These are phyloP conservation scores for Podospora tetraspora DNA, from an alignment of 495 filamentous ascomycete genomes.

Conservation along the genomic window DNA sequence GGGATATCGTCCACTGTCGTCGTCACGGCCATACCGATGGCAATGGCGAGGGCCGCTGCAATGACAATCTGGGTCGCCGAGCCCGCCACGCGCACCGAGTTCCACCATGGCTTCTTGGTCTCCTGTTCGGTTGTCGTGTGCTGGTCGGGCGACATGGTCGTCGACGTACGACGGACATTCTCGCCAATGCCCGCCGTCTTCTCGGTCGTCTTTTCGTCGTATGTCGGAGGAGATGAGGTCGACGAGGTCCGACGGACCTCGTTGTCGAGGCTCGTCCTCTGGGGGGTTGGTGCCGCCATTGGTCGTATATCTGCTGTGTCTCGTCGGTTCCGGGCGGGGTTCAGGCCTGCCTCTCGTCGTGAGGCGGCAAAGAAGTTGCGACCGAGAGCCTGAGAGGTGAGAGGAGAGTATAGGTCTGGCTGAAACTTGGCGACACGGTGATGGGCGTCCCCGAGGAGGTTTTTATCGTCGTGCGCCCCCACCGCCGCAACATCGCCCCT, in stretches of 20 bases:
- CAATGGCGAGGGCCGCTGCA: slow-evolving; percentile 26
- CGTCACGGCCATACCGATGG: slow-evolving; percentile 26
- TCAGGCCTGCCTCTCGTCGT: not conserved
- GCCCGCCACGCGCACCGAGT: slow-evolving; percentile 10
- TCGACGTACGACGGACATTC: not conserved
- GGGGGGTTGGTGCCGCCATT: not conserved
- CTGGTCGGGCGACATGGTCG: not conserved
- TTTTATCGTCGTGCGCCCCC: not conserved
- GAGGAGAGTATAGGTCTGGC: not conserved
- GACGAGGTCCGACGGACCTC: not conserved
- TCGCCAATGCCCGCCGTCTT: not conserved
- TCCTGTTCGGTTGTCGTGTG: not conserved
- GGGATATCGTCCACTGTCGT: slow-evolving; percentile 23
- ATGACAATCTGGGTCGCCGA: slow-evolving; percentile 26
- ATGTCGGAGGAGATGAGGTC: not conserved
- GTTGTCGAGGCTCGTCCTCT: not conserved
- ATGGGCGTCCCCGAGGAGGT: not conserved
- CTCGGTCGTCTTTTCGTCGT: not conserved
- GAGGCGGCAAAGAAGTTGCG: not conserved
- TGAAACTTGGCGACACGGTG: no score
- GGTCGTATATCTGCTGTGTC: not conserved
- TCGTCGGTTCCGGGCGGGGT: not conserved
- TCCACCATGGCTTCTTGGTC: slow-evolving; percentile 16
- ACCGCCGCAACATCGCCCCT: not conserved
- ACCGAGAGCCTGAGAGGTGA: not conserved